Evolutionary conservation across 1,139 yeast genomes (phyloP), one percentile per base, ranked within the genome.

Genomic region (Debaryomyces sp.): DNA sequence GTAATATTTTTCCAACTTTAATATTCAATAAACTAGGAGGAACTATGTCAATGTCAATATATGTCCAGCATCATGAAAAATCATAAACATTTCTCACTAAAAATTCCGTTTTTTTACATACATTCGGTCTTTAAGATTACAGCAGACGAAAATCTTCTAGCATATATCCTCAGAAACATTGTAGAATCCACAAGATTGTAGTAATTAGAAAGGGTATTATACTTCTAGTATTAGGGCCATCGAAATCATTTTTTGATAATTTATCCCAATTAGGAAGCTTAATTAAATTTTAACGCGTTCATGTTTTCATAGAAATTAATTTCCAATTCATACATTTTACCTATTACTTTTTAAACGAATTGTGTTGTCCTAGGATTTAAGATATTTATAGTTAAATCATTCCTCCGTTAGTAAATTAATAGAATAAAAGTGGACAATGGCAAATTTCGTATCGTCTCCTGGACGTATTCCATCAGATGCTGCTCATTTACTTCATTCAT

Each of bases 381-480:
- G 26, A 21, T 35, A 35, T 17, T 17, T 13, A 6, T 21, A 35
- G 21, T 12, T 35, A 12, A 29, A 39, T 27, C 18, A 24, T 27
- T 39, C 24, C 9, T 17, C 17, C 13, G 12, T 27, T 29, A 12
- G 13, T 39, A 18, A 24, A 15, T 12, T 29, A 26, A 43, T 38
- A 35, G 37, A 41, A 22, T 21, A 17, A 27, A 18, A 18, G 36
- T 18, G 21, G 22, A 45, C 9, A 15, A 75, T 75, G 80, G 67
- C 79, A 47, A 67, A 74, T 56, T 73, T 75, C 50, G 80, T 75
- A 35, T 75, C 80, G 39, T 75, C 80, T 24, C 81, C 80, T 13
- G 70, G 75, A 33, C 63, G 74, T 54, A 65, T 75, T 44, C 78
- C 79, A 22, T 75, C 80, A 34, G 81, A 76, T 57, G 72, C 80